Evolutionary conservation across 2,329 filamentous ascomycete species (phyloP), one percentile per base, ranked within the genome.

Genomic region (Fusarium paranaense): DNA sequence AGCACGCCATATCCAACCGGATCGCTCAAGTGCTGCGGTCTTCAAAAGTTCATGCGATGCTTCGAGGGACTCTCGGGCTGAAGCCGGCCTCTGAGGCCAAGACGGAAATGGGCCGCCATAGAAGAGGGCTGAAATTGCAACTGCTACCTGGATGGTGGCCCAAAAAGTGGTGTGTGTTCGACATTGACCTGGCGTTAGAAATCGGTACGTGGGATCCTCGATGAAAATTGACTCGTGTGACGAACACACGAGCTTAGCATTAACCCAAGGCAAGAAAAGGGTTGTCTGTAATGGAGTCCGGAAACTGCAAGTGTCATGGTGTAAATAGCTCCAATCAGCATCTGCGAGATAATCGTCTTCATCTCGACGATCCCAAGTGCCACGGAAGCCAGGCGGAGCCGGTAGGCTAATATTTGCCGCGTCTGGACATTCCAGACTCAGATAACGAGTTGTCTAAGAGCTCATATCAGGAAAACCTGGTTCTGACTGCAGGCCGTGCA

Each of bases 401-500:
- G 50, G 30, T 14, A 54, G 7, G 8, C 50, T 54, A 54, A 54
- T 2, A 33, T 54, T 54, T 54, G 50, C 18, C 1, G 18, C 4
- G 2, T 20, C 30, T 30, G 50, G 50, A 8, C 50, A 54, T 54
- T 54, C 27, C 0, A 3, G 6, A 6, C 50, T 54, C 4, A 54
- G 1, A 33, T 54, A n/a, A 1, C 18, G 50, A 2, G 10, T 54
- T 54, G 30, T 3, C 47, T 52, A 16, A 3, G 4, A 18, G 11
- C 25, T n/a, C 2, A 8, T 2, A 2, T 52, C 1, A 27, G 30
- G 3, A 14, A 42, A 20, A 32, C 1, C 3, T 13, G 6, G 11
- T 6, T 32, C 3, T 8, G 30, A 13, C n/a, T n/a, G 18, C 2
- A 27, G 16, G 5, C 1, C 2, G 8, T 2, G n/a, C 2, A 32